Percentiles rank a stretch among this genome's conserved stretches.
Evolutionary conservation across 202 grass and related monocot species (phyloP).

Genomic region (Panicum hallii): DNA sequence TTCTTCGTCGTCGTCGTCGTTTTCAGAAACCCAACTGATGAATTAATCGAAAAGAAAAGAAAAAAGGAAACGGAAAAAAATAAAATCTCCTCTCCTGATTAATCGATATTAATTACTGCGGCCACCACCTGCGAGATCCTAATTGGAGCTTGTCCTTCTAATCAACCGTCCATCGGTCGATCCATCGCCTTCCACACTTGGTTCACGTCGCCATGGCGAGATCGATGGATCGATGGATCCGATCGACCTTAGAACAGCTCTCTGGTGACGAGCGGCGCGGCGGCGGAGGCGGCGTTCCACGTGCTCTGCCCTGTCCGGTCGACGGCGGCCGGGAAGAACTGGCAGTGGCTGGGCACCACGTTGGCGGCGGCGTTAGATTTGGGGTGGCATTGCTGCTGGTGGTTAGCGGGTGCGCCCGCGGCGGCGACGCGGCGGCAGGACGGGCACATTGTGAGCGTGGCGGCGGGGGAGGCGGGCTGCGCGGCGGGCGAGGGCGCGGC

Average conservation of each 20-base stretch:
- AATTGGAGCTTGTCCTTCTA: slow-evolving; percentile 35
- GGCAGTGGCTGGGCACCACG: slow-evolving; percentile 70
- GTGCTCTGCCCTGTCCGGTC: slow-evolving; percentile 54
- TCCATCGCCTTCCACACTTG: neutral
- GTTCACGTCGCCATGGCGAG: neutral
- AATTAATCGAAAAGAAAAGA: slow-evolving; percentile 45
- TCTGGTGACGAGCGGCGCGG: slow-evolving; percentile 63
- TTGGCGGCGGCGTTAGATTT: slow-evolving; percentile 31
- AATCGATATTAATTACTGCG: slow-evolving; percentile 51
- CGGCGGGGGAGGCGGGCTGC: slow-evolving; percentile 27
- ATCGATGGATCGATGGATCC: neutral
- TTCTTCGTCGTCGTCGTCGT: slow-evolving; percentile 3
- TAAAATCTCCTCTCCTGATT: slow-evolving; percentile 39
- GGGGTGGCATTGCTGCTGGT: slow-evolving; percentile 41
- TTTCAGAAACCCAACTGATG: slow-evolving; percentile 48
- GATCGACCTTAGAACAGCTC: slow-evolving; percentile 62
- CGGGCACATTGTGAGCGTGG: slow-evolving; percentile 76
- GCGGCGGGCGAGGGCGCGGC: slow-evolving; percentile 16
- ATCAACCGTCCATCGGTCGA: neutral
- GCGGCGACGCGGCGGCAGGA: slow-evolving; percentile 72
- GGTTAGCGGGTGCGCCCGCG: neutral
- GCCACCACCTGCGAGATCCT: slow-evolving; percentile 53
- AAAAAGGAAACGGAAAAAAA: neutral
- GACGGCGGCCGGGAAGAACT: slow-evolving; percentile 67
- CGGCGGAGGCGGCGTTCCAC: slow-evolving; percentile 57